Base-by-base conservation (phyloP, 2,329 filamentous ascomycete genomes). In the Gaeumannomyces tritici region DNA sequence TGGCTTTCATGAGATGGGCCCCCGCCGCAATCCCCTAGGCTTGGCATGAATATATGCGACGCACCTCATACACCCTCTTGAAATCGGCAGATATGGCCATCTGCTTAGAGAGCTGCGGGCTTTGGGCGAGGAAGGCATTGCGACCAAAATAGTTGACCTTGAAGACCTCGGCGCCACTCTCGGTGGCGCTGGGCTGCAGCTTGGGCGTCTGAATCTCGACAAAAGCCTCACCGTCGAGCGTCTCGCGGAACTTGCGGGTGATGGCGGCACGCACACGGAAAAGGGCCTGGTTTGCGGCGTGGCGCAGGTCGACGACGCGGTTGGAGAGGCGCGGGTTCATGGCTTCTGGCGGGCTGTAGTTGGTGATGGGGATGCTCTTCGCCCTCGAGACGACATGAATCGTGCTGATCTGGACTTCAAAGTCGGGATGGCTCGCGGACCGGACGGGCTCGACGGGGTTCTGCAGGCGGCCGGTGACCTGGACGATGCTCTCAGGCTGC, bases 191-290 rank as follows among this genome's bases (percentile, higher is more conserved):
- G 1, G 91, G 90, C 77, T 96, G 91, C 56, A 97, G 79, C 76
- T 96, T 97, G 2, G 93, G 93, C 0, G 91, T 96, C 72, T 96
- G 91, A 64, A 97, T 96, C 74, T 97, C 93, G 64, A 96, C 88
- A 72, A 97, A 97, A 21, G 86, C 88, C 65, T 88, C 80, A 2
- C 82, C 80, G 67, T 93, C 89, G 0, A 97, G 82, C 2, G 88
- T 86, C 12, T 82, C 75, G 59, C 93, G 89, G 81, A 96, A 97
- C 29, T 89, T 81, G 68, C 89, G 89, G 68, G 89, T 88, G 63
- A 96, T 85, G 29, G 86, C 88, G 5, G 91, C 89, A 67, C 95
- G 90, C 59, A 96, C 86, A 64, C 91, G 89, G 80, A 96, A 96
- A 66, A 96, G 89, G 42, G 89, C 86, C 73, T 96, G 92, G 59